phyloP scores from a whole-genome alignment of 2,329 filamentous ascomycete genomes.

The Scedosporium aurantiacum region DNA sequence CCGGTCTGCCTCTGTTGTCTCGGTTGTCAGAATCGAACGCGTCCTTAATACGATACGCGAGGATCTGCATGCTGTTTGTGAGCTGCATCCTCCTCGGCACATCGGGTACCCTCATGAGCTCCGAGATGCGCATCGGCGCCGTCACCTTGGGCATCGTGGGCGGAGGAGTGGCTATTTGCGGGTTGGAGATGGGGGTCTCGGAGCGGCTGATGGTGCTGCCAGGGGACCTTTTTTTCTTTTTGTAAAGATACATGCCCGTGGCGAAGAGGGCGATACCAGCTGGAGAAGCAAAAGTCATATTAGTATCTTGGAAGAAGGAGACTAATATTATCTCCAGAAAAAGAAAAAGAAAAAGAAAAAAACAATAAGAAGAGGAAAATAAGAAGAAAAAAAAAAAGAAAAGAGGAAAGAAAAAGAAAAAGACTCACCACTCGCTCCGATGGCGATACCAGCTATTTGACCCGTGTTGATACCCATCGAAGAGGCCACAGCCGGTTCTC shows the following conservation, averaged over 20 bases:
- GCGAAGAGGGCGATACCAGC: neutral
- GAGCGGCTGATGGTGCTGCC: neutral
- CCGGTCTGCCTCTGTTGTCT: neutral
- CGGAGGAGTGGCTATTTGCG: conserved; percentile 4
- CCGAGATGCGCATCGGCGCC: neutral
- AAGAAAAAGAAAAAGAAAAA: neutral
- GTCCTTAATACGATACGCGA: neutral
- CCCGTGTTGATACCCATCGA: neutral
- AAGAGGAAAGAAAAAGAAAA: neutral
- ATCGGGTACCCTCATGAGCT: neutral
- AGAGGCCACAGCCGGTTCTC: neutral
- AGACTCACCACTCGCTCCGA: neutral
- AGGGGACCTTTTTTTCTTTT: neutral
- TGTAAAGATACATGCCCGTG: neutral
- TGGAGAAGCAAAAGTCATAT: neutral
- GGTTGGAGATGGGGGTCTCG: neutral
- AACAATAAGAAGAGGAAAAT: neutral
- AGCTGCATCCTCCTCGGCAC: neutral
- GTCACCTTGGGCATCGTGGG: neutral
- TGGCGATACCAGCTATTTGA: neutral
- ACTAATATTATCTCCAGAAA: no score
- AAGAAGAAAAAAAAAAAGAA: neutral
- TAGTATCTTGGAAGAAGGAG: neutral
- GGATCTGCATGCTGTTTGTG: conserved; percentile 1
- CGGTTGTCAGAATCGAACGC: neutral